Base-by-base conservation (phyloP, 140 eudicot genomes). In the Artemisia princeps region DNA sequence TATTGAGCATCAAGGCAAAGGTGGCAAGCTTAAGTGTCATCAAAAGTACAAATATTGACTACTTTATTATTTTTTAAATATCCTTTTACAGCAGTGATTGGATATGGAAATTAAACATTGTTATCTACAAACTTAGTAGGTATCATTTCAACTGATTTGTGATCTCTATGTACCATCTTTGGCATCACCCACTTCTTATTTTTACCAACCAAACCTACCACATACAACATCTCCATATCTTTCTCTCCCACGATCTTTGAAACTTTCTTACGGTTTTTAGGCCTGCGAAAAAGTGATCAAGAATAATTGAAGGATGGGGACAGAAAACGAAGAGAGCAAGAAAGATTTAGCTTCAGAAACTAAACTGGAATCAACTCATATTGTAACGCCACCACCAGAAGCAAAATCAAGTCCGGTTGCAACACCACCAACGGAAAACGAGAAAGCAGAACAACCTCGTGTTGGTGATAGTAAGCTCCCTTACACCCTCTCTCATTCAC, bases 181-280 rank as follows among this genome's bases (percentile, higher is more conserved):
- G 62, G 22, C 72, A 46, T 64, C 76, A 52, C 64, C 76, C 65
- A 33, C 64, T 67, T 65, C 71, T 74, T 73, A 55, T 54, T 73
- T 70, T 69, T 73, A 73, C 78, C 82, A 63, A 78, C 82, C 72
- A 72, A 67, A 78, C 82, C 82, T 68, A 72, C 78, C 64, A 54
- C 67, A 54, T 72, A 54, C 64, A 37, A 37, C 44, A 37, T 37
- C 61, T 54, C 11, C 11, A 51, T 17, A 8, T 40, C 63, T 57
- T 20, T 22, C 23, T 56, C 55, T 54, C 62, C 52, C 50, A 16
- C 50, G n/a, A 51, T 60, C 60, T 52, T 53, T 53, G 11, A 59
- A 49, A 37, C 26, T 11, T 40, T 61, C 6, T 5, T 0, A 0
- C 13, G 3, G 17, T 7, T 42, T 58, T 60, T 40, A 3, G 4